Evolutionary conservation across 2,329 filamentous ascomycete genomes (phyloP).

Genomic region (Grosmannia huntii): DNA sequence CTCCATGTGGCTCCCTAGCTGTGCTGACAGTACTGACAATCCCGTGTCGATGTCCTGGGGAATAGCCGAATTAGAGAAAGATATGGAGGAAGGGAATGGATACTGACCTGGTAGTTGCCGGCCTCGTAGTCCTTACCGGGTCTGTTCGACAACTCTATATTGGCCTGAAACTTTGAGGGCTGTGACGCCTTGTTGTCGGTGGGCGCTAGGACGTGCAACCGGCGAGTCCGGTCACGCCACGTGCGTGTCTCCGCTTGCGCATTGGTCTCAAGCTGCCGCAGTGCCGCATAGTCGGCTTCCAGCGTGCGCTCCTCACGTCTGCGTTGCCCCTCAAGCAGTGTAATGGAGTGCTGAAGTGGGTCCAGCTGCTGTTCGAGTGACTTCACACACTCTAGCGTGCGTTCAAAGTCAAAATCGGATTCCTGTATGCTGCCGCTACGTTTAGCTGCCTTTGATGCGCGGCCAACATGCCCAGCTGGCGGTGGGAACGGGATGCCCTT

Average conservation of each 20-base stretch:
- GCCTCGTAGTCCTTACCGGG: background rate
- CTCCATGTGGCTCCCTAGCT: slow-evolving; percentile 42
- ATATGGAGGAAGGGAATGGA: slow-evolving; percentile 5
- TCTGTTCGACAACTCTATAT: background rate
- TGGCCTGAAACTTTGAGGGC: background rate
- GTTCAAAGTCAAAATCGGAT: slow-evolving; percentile 53
- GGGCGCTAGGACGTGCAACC: slow-evolving; percentile 37
- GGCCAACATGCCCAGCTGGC: slow-evolving; percentile 8
- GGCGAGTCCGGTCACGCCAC: slow-evolving; percentile 35
- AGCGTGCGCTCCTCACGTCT: slow-evolving; percentile 42
- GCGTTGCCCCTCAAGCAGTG: slow-evolving; percentile 45
- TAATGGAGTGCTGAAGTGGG: slow-evolving; percentile 48
- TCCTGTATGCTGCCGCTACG: slow-evolving; percentile 28
- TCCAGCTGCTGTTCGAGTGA: slow-evolving; percentile 46
- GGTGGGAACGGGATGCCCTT: slow-evolving; percentile 56
- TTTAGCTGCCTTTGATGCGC: background rate
- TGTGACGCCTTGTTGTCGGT: slow-evolving; percentile 12
- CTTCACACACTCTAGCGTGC: slow-evolving; percentile 45
- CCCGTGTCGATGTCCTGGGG: slow-evolving; percentile 23
- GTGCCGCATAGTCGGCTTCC: slow-evolving; percentile 38
- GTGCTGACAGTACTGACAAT: slow-evolving; percentile 29
- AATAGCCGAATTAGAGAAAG: background rate
- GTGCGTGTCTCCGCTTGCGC: slow-evolving; percentile 39
- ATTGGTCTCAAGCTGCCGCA: slow-evolving; percentile 40
- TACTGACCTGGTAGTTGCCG: slow-evolving; percentile 17